Conservation (phyloP, 208 protist genomes). For the Acanthamoeba culbertsoni region DNA sequence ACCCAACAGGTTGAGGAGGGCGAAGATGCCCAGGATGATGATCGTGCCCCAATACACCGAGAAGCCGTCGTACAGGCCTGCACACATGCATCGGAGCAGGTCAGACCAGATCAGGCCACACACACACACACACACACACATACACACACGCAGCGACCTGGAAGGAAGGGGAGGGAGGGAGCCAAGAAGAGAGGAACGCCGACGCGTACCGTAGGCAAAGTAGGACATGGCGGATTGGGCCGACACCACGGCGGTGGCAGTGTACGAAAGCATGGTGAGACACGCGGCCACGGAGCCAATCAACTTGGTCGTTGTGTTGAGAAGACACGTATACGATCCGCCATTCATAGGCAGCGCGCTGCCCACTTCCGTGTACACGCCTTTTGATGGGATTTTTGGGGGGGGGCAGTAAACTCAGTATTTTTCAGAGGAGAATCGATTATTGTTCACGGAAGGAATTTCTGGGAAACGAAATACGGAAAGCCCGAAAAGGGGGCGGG, state of each 20-base stretch:
- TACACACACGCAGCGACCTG: neutral
- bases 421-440: too few relatives aligned
- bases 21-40: conserved; percentile 81
- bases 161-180: neutral
- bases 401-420: neutral
- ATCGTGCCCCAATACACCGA: conserved; percentile 76
- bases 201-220: conserved; percentile 52
- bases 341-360: conserved; percentile 87
- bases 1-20: conserved; percentile 80
- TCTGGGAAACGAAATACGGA: neutral
- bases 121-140: conserved; percentile 47
- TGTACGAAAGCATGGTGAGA: conserved; percentile 84
- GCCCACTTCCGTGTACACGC: conserved; percentile 82
- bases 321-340: conserved; percentile 85
- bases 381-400: neutral
- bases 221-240: conserved; percentile 80
- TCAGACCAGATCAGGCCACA: too few relatives aligned
- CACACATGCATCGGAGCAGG: neutral
- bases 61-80: conserved; percentile 61
- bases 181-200: neutral
- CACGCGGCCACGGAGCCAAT: conserved; percentile 82
- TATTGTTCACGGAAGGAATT: neutral
- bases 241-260: conserved; percentile 80
- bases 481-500: neutral
- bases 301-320: conserved; percentile 86